Evolutionary conservation across 495 filamentous ascomycete genomes (phyloP), one percentile per base, ranked within the genome.

Genomic region (Diplogelasinospora grovesii): DNA sequence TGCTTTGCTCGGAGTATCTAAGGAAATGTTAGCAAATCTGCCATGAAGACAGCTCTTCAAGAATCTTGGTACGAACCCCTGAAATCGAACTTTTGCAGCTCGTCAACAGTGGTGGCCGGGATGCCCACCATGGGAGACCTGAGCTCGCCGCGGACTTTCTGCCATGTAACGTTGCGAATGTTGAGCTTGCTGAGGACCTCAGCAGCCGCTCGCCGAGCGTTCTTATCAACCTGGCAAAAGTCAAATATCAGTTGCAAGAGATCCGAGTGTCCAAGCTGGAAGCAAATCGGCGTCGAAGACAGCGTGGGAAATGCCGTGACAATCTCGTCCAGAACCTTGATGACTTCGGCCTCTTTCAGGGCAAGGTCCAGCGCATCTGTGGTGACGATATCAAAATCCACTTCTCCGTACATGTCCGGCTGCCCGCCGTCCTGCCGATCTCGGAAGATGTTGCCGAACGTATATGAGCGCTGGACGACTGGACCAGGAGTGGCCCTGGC

Each of bases 261-360:
- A 53, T 86, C 79, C 1, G 86, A 86, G 58, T 98, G 92, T 38
- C 94, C 93, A 32, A 98, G 64, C 50, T 96, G 80, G 57, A 95
- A 96, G 57, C 89, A 95, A 74, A 95, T 88, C 16, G 76, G 77
- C 16, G 69, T 70, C 8, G 78, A 71, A 3, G 75, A 68, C 22
- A 89, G 67, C 28, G 78, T 80, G 5, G 89, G 89, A 48, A 96
- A 90, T 5, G 81, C 77, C 26, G 83, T 74, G 16, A 93, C 74
- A 30, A 96, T 82, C 52, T 98, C 92, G 55, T 97, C 90, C 30
- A 96, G 55, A 5, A 96, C 88, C 57, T 96, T 97, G 41, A 98
- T 79, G 3, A 87, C 83, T 56, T 98, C 92, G 1, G 92, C 92
- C 61, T 98, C 92, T 53, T 92, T 89, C 36, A 95, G 57, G 0